A percentile compares a stretch with the other conserved stretches of the same genome.
These are phyloP conservation scores for Choricystis sp. DNA, from an alignment of 139 green algal species.

Conservation along the genomic window DNA sequence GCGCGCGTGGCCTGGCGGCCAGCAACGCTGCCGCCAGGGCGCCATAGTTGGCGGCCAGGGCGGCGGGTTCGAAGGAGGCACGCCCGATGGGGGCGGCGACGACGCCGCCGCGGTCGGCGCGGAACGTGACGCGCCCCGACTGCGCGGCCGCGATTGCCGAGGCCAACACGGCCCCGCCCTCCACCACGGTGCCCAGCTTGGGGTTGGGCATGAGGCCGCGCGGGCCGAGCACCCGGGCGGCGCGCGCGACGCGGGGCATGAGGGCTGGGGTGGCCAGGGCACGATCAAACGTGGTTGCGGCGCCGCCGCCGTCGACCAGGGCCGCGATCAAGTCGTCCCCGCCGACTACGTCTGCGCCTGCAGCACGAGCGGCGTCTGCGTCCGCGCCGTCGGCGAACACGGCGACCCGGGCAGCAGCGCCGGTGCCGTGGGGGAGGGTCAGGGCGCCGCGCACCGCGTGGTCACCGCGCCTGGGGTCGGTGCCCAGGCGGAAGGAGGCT, in stretches of 20 bases:
- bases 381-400: slow-evolving; percentile 64
- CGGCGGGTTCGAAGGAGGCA: slow-evolving; percentile 15
- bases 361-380: slow-evolving; percentile 42
- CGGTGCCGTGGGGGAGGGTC: slow-evolving; percentile 60
- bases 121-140: slow-evolving; percentile 61
- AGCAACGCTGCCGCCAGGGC: slow-evolving; percentile 33
- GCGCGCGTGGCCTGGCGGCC: slow-evolving; percentile 31
- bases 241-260: slow-evolving; percentile 50
- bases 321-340: slow-evolving; percentile 50
- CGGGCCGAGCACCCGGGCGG: slow-evolving; percentile 69
- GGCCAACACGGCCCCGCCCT: slow-evolving; percentile 24
- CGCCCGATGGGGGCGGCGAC: slow-evolving; percentile 61
- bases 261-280: slow-evolving; percentile 63
- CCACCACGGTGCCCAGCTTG: slow-evolving; percentile 74
- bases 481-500: slow-evolving; percentile 30
- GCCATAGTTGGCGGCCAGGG: slow-evolving; percentile 37
- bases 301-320: slow-evolving; percentile 33
- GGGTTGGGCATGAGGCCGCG: slow-evolving; percentile 94
- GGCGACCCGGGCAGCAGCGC: slow-evolving; percentile 41
- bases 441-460: slow-evolving; percentile 55
- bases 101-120: slow-evolving; percentile 50
- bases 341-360: slow-evolving; percentile 67
- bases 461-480: slow-evolving; percentile 47
- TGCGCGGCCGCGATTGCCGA: slow-evolving; percentile 48
- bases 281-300: slow-evolving; percentile 42